These are phyloP conservation scores for Vinca major DNA, from an alignment of 305 asterid species.

Conservation along the genomic window DNA sequence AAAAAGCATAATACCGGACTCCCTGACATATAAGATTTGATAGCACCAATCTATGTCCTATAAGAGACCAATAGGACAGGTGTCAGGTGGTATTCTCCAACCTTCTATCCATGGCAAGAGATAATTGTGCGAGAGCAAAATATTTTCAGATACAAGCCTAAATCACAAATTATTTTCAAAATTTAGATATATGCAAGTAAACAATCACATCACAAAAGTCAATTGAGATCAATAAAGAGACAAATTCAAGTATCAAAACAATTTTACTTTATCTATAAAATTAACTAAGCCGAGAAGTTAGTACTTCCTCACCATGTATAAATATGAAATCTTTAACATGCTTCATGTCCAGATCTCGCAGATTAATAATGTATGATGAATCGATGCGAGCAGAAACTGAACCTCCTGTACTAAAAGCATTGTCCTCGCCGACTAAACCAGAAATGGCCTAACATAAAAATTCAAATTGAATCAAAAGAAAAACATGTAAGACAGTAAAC, in stretches of 20 bases:
- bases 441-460: slow-evolving; percentile 68
- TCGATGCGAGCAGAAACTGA: slow-evolving; percentile 73
- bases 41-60: background rate
- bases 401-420: slow-evolving; percentile 45
- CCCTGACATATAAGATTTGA: background rate
- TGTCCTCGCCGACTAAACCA: slow-evolving; percentile 75
- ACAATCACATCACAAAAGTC: background rate
- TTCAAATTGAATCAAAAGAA: slow-evolving; percentile 23
- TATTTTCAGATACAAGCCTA: background rate
- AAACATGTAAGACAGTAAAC: slow-evolving; percentile 10
- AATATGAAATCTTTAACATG: slow-evolving; percentile 81
- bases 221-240: background rate
- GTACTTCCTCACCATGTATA: slow-evolving; percentile 60
- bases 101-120: background rate
- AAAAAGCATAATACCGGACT: background rate
- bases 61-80: background rate
- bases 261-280: background rate
- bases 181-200: too few relatives aligned
- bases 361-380: slow-evolving; percentile 64
- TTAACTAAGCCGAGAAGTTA: background rate
- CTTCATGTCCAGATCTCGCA: slow-evolving; percentile 90
- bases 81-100: background rate
- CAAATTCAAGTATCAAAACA: background rate
- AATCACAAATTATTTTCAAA: too few relatives aligned
- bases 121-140: background rate